Evolutionary conservation across 2,329 filamentous ascomycete genomes (phyloP).

Genomic region (Colletotrichum paranaense): DNA sequence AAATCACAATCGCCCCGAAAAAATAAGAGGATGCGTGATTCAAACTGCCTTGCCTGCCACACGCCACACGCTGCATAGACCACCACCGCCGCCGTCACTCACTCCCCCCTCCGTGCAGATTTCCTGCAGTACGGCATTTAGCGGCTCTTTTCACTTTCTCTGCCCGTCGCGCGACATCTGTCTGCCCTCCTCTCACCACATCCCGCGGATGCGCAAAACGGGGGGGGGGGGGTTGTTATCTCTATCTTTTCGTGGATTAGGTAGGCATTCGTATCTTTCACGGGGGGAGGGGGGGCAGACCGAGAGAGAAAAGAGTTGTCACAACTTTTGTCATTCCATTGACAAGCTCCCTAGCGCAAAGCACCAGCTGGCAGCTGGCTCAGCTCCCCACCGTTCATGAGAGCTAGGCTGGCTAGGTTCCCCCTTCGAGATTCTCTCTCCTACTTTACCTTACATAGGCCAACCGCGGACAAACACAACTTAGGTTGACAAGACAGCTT

Average conservation of each 20-base stretch:
- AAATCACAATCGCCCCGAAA: background rate
- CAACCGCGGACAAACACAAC: background rate
- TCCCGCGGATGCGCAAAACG: background rate
- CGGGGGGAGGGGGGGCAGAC: background rate
- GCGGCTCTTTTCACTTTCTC: constrained; percentile 15
- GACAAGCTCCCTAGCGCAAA: background rate
- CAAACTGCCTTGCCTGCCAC: constrained; percentile 7
- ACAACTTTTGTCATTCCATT: background rate
- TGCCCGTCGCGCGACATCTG: background rate
- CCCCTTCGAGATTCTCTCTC: background rate
- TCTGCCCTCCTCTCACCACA: background rate
- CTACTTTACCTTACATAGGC: background rate
- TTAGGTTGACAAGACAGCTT: background rate
- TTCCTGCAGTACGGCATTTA: constrained; percentile 29
- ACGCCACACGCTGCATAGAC: constrained; percentile 9
- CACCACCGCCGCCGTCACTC: background rate
- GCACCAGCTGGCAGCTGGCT: background rate
- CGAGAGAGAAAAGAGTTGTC: background rate
- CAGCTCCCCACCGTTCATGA: background rate
- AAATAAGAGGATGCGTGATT: constrained; percentile 8
- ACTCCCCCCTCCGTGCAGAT: constrained; percentile 10
- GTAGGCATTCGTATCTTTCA: background rate
- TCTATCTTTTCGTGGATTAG: background rate
- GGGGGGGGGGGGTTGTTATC: background rate
- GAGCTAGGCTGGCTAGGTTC: background rate